Percentiles rank a stretch among this genome's conserved stretches.
Evolutionary conservation across 352 stramenopile genomes (phyloP).

Genomic region (Pseudoperonospora humuli): DNA sequence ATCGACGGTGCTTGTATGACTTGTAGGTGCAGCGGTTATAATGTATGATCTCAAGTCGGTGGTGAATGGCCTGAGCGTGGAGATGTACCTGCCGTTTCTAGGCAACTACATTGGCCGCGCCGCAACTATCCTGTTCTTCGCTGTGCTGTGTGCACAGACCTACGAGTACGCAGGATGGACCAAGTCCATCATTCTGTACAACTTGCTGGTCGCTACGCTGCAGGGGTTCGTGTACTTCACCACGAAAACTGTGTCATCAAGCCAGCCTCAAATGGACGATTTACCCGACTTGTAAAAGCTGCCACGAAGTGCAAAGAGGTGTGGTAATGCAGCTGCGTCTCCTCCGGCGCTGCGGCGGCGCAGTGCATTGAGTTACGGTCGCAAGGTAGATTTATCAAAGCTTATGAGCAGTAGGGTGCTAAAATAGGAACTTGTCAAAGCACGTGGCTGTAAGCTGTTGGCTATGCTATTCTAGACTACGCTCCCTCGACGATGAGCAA

Average conservation of each 20-base stretch:
- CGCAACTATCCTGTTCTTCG: conserved; percentile 74
- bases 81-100: conserved; percentile 82
- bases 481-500: too few species aligned
- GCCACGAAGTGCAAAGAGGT: conserved; percentile 2
- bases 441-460: too few species aligned
- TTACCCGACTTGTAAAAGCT: conserved; percentile 44
- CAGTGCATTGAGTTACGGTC: too few species aligned
- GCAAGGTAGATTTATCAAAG: too few species aligned
- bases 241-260: conserved; percentile 58
- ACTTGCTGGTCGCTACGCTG: conserved; percentile 61
- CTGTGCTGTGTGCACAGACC: conserved; percentile 60
- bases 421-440: too few species aligned
- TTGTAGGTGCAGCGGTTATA: conserved; percentile 54
- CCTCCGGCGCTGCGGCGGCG: neutral
- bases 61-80: conserved; percentile 72
- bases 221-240: conserved; percentile 81
- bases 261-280: conserved; percentile 51
- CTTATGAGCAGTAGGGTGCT: too few species aligned
- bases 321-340: conserved; percentile 11
- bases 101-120: conserved; percentile 83
- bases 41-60: conserved; percentile 83
- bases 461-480: too few species aligned
- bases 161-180: conserved; percentile 65
- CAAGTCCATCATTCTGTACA: conserved; percentile 67
- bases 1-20: conserved; percentile 1